Conservation (phyloP, 148 eudicot species). For the Arbutus unedo region DNA sequence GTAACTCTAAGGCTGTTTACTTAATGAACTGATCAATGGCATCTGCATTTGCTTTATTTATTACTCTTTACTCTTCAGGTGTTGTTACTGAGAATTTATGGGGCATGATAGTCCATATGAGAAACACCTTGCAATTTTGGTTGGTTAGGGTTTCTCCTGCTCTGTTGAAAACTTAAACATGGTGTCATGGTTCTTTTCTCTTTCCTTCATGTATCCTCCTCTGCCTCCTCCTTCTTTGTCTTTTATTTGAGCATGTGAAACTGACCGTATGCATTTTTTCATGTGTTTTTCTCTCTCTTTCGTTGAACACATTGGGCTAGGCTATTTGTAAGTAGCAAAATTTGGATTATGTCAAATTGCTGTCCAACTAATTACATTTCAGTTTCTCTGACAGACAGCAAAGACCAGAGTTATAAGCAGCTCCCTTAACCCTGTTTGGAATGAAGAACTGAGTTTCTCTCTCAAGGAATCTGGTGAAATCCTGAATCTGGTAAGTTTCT, state of each 20-base stretch:
- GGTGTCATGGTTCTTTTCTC: neutral
- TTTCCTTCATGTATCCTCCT: neutral
- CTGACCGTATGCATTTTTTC: neutral
- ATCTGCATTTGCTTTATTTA: neutral
- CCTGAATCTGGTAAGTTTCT: constrained; percentile 44
- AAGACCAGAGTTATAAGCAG: constrained; percentile 74
- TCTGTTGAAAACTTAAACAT: neutral
- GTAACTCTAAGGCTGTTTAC: neutral
- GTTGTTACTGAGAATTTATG: neutral
- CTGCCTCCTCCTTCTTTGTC: neutral
- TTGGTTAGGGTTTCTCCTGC: neutral
- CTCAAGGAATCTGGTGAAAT: constrained; percentile 43
- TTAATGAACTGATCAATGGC: neutral
- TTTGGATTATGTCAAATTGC: neutral
- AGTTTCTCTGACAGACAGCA: constrained; percentile 34
- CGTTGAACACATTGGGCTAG: neutral
- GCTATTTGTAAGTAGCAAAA: neutral
- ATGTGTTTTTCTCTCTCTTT: neutral
- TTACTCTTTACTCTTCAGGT: neutral
- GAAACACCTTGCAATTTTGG: neutral
- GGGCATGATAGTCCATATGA: neutral
- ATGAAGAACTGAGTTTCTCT: constrained; percentile 59
- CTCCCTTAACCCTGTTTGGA: constrained; percentile 79
- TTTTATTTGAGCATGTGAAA: neutral
- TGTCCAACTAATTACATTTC: neutral